Evolutionary conservation across 192 early-diverging fungal species (phyloP).

Genomic region (Diversispora epigaea): DNA sequence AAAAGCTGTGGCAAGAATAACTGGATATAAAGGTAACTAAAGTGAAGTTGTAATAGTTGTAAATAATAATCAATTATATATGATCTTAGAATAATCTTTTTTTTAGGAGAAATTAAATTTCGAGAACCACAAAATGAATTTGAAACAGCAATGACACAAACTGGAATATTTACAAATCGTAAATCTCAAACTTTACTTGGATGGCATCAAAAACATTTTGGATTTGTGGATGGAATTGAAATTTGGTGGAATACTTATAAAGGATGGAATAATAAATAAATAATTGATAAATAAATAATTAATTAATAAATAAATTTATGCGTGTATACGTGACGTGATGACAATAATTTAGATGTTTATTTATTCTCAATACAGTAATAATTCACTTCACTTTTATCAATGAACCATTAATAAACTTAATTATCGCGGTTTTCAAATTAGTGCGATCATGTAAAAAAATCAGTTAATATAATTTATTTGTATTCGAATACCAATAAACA

Average conservation of each 20-base stretch:
- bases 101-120: conserved; percentile 8
- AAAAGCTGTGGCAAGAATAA: conserved; percentile 32
- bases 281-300: no score
- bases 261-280: not conserved
- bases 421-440: no score
- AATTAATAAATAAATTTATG: no score
- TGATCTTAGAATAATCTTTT: not conserved
- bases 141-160: conserved; percentile 1
- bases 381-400: no score
- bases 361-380: no score
- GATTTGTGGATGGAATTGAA: conserved; percentile 28
- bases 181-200: conserved; percentile 32
- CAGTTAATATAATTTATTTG: no score
- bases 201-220: conserved; percentile 31
- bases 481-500: no score
- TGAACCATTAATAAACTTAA: no score
- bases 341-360: no score
- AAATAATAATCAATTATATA: not conserved
- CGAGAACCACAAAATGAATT: not conserved
- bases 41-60: not conserved
- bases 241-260: conserved; percentile 25
- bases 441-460: no score
- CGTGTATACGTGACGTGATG: no score
- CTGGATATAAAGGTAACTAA: conserved; percentile 27
- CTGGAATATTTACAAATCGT: conserved; percentile 7